Conservation (phyloP, 2,329 filamentous ascomycete genomes). For the Rhinocladiella mackenziei region DNA sequence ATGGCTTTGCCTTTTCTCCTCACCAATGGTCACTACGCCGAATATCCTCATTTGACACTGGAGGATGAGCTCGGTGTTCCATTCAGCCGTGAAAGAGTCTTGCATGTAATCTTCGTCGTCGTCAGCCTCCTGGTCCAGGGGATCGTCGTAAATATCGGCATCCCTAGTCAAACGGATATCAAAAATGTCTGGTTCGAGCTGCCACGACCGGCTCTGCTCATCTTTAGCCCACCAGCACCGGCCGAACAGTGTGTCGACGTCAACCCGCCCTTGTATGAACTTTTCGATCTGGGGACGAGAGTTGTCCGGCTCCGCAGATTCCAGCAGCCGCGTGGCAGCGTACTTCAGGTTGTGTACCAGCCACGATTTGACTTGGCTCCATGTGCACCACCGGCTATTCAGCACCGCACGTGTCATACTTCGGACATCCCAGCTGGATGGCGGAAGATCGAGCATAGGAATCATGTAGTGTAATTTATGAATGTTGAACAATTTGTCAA, state of each 20-base stretch:
- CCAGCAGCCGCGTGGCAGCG: not conserved
- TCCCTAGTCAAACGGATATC: conserved; percentile 3
- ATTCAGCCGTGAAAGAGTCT: conserved; percentile 2
- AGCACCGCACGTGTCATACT: conserved; percentile 13
- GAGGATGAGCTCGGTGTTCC: conserved; percentile 3
- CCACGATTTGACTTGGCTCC: conserved; percentile 8
- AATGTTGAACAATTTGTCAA: conserved; percentile 7
- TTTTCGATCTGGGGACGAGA: not conserved
- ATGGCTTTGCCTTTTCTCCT: conserved; percentile 4
- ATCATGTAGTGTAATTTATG: conserved; percentile 5
- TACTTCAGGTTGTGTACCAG: conserved; percentile 1
- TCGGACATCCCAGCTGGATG: conserved; percentile 9
- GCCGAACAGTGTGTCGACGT: not conserved
- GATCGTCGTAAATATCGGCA: not conserved
- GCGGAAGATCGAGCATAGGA: conserved; percentile 4
- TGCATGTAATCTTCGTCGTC: not conserved
- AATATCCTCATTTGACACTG: conserved; percentile 9
- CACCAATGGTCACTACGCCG: conserved; percentile 7
- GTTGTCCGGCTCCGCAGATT: not conserved
- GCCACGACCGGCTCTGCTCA: not conserved
- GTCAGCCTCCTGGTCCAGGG: not conserved
- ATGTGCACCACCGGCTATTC: conserved; percentile 9
- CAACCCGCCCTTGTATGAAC: not conserved
- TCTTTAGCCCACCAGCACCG: conserved; percentile 2
- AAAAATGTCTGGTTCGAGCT: conserved; percentile 3